A percentile compares a stretch with the other conserved stretches of the same genome.
Evolutionary conservation across 495 filamentous ascomycete genomes (phyloP).

Genomic region (Penicillium pulvis): DNA sequence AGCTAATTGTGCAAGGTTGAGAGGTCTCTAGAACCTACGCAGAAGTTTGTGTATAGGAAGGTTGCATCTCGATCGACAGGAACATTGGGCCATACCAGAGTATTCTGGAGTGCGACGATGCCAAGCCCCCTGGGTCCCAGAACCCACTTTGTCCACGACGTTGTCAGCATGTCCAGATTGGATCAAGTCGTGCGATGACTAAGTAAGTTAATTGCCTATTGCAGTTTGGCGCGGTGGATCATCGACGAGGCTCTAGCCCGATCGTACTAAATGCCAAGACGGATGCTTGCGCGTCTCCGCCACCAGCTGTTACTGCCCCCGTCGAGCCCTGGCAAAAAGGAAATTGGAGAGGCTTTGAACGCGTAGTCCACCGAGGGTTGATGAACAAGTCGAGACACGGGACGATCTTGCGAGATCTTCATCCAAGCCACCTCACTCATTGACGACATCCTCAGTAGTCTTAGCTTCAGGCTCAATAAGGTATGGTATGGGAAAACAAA

Average conservation of each 20-base stretch:
- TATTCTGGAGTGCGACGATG: conserved; percentile 24
- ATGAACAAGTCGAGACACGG: conserved; percentile 11
- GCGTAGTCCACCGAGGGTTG: conserved; percentile 13
- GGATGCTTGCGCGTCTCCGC: conserved; percentile 52
- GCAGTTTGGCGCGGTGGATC: conserved; percentile 27
- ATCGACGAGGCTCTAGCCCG: conserved; percentile 36
- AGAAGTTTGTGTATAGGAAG: too few species aligned
- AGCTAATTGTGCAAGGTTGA: too few species aligned
- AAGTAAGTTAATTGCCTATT: conserved; percentile 11
- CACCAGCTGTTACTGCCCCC: conserved; percentile 17
- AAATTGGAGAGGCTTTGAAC: conserved; percentile 23
- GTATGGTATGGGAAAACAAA: too few species aligned
- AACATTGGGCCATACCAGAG: conserved; percentile 23
- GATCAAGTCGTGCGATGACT: conserved; percentile 6
- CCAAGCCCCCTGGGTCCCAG: conserved; percentile 33
- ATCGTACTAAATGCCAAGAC: conserved; percentile 46
- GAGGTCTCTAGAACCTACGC: background rate
- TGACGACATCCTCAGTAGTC: conserved; percentile 6
- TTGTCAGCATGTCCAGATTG: conserved; percentile 1
- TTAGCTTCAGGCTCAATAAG: too few species aligned
- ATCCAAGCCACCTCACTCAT: conserved; percentile 3
- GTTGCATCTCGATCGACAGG: conserved; percentile 18
- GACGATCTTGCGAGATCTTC: conserved; percentile 24
- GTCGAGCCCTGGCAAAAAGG: conserved; percentile 2
- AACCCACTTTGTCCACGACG: conserved; percentile 5